Conservation (phyloP, 306 rosid genomes). For the Quercus ilex region DNA sequence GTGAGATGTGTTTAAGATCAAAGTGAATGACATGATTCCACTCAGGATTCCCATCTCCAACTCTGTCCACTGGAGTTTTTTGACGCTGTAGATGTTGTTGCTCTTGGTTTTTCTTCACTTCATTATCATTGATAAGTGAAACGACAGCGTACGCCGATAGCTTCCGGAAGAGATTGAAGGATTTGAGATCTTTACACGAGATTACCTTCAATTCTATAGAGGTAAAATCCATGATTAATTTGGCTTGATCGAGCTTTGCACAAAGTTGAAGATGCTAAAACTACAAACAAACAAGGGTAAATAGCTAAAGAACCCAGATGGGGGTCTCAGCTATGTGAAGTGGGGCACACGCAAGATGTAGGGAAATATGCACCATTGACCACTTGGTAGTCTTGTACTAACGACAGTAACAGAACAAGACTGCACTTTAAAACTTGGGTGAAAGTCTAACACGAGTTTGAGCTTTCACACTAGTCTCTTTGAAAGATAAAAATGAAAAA, state of each 20-base stretch:
- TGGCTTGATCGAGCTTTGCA: background rate
- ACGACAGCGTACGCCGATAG: background rate
- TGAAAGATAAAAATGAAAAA: too few relatives aligned
- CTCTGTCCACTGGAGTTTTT: conserved; percentile 28
- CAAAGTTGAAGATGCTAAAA: background rate
- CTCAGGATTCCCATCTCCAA: conserved; percentile 27
- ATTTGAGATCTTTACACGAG: background rate
- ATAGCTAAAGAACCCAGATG: background rate
- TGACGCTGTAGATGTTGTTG: conserved; percentile 19
- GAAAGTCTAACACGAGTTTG: background rate
- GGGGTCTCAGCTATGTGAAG: background rate
- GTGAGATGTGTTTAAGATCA: background rate
- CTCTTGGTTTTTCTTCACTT: background rate
- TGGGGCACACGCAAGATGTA: background rate
- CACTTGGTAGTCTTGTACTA: background rate
- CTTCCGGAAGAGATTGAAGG: conserved; percentile 3
- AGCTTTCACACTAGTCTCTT: background rate
- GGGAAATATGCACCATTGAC: background rate
- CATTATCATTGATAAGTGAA: background rate
- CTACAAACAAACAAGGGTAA: background rate
- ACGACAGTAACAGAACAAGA: background rate
- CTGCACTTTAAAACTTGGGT: background rate
- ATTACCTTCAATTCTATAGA: background rate
- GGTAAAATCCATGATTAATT: background rate
- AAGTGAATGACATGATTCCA: conserved; percentile 34